These are phyloP conservation scores for Apiospora phragmitis DNA, from an alignment of 2,329 filamentous ascomycete species.

Conservation along the genomic window DNA sequence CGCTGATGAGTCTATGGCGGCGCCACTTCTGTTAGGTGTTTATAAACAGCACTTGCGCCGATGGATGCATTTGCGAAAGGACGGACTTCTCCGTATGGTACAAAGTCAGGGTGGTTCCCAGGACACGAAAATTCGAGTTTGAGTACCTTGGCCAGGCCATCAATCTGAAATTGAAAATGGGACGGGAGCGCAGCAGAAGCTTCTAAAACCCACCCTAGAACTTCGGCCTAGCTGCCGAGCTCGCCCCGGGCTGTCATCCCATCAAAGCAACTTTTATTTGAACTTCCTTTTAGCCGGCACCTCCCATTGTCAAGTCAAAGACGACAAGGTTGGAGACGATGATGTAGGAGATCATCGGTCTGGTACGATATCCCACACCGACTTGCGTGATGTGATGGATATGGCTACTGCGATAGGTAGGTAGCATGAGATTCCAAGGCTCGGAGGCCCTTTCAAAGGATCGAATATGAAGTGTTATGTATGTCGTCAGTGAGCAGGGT, in stretches of 20 bases:
- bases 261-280: slow-evolving; percentile 4
- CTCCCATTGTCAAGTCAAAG: neutral
- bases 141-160: neutral
- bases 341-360: neutral
- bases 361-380: neutral
- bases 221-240: neutral
- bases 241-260: slow-evolving; percentile 1
- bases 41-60: neutral
- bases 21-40: neutral
- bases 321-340: neutral
- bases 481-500: neutral
- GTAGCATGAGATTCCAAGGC: neutral
- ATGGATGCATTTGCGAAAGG: too few relatives aligned
- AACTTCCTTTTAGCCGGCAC: neutral
- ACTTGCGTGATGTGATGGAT: neutral
- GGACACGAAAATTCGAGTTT: neutral
- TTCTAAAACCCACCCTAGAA: slow-evolving; percentile 6
- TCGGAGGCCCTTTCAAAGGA: neutral
- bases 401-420: neutral
- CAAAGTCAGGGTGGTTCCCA: neutral
- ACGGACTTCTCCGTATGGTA: neutral
- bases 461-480: neutral
- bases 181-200: neutral
- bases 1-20: neutral
- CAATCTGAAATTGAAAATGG: neutral